Conservation (phyloP, 768 basidiomycete genomes). For the Boletales sp. region DNA sequence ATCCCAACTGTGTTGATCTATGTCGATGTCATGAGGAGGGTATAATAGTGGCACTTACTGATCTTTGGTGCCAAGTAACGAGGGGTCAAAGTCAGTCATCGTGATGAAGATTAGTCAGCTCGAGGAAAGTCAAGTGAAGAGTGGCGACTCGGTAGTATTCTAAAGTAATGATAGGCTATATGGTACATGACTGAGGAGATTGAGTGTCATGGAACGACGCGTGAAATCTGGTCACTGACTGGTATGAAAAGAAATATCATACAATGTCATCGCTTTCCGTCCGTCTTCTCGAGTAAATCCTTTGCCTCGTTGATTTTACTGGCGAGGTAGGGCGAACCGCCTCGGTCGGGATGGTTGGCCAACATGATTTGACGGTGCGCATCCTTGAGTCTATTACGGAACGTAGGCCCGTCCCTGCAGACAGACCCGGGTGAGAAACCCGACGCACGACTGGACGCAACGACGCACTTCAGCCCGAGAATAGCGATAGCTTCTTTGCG, state of each 20-base stretch:
- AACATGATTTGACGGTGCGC: conserved; percentile 97
- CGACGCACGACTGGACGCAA: background rate
- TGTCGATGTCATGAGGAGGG: background rate
- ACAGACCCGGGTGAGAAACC: background rate
- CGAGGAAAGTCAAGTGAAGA: background rate
- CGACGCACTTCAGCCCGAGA: conserved; percentile 84
- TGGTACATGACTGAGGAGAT: conserved; percentile 16
- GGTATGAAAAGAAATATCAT: conserved; percentile 1
- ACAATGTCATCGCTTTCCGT: conserved; percentile 40
- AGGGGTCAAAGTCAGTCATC: conserved; percentile 57
- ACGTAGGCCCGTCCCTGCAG: conserved; percentile 71
- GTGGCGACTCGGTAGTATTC: conserved; percentile 12
- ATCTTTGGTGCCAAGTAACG: conserved; percentile 74
- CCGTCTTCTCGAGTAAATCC: conserved; percentile 82
- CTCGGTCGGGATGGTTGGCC: conserved; percentile 97
- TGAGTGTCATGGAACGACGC: background rate
- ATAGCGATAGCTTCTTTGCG: conserved; percentile 88
- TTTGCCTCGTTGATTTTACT: conserved; percentile 99
- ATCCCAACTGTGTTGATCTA: conserved; percentile 60
- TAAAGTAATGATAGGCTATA: conserved; percentile 16
- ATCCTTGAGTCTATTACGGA: conserved; percentile 84
- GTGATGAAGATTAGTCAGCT: conserved; percentile 16
- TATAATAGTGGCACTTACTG: conserved; percentile 48
- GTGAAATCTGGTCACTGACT: conserved; percentile 3
- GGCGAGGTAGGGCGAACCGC: conserved; percentile 96